Conservation (phyloP, 1,284 basidiomycete genomes). For the Pascua sp. region DNA sequence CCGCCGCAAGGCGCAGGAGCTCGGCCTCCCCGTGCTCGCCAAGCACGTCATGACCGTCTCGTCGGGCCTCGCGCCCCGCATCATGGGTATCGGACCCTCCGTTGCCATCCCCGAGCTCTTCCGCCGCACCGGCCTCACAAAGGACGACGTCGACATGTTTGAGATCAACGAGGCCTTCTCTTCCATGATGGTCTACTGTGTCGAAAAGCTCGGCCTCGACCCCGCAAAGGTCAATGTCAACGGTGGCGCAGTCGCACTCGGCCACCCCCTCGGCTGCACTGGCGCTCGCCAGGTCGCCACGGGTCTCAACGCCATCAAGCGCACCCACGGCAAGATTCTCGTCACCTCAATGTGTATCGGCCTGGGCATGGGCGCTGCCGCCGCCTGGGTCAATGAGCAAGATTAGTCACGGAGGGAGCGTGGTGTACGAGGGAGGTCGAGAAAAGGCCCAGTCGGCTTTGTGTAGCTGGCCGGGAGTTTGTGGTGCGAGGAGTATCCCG, state of each 20-base stretch:
- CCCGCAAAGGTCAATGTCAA: slow-evolving; percentile 82
- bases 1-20: slow-evolving; percentile 78
- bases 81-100: slow-evolving; percentile 88
- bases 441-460: no score
- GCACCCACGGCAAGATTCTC: slow-evolving; percentile 77
- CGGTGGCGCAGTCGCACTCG: slow-evolving; percentile 84
- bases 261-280: slow-evolving; percentile 67
- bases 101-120: slow-evolving; percentile 74
- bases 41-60: slow-evolving; percentile 79
- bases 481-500: no score
- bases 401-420: neutral
- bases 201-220: slow-evolving; percentile 65
- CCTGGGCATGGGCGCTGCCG: slow-evolving; percentile 68
- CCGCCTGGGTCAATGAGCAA: slow-evolving; percentile 51
- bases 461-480: no score
- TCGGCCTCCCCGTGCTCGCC: slow-evolving; percentile 85
- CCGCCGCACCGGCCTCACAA: slow-evolving; percentile 62
- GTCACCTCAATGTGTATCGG: slow-evolving; percentile 96
- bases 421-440: no score
- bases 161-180: slow-evolving; percentile 85
- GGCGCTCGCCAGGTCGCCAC: slow-evolving; percentile 85
- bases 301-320: slow-evolving; percentile 73
- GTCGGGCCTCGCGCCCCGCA: slow-evolving; percentile 75
- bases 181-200: slow-evolving; percentile 73
- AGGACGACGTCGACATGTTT: slow-evolving; percentile 77